phyloP scores from a whole-genome alignment of 495 filamentous ascomycete genomes.

The Annulohypoxylon maeteangense region DNA sequence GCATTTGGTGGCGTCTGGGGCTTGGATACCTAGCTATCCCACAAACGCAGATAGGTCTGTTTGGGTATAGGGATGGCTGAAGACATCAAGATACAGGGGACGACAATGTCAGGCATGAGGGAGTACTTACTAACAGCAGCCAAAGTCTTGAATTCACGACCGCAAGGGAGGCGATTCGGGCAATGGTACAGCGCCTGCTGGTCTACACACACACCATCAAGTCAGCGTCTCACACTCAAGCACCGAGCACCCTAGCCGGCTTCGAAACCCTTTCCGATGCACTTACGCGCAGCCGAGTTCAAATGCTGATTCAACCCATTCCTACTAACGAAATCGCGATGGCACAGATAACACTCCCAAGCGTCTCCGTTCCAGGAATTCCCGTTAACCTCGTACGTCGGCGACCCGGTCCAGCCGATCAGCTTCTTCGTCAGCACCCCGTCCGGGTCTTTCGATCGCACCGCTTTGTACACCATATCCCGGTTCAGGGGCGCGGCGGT shows the following conservation, averaged over 20 bases:
- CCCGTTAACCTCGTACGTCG: constrained; percentile 36
- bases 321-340: constrained; percentile 24
- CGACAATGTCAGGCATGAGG: neutral
- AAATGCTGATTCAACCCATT: constrained; percentile 48
- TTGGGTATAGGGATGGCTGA: neutral
- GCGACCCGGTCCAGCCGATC: constrained; percentile 40
- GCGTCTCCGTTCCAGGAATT: constrained; percentile 40
- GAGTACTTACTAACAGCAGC: constrained; percentile 52
- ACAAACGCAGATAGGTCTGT: neutral
- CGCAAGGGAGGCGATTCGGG: constrained; percentile 54
- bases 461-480: constrained; percentile 46
- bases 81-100: neutral
- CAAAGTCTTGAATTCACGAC: constrained; percentile 58
- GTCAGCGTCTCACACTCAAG: neutral
- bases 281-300: constrained; percentile 50
- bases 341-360: constrained; percentile 52
- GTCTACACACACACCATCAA: constrained; percentile 36
- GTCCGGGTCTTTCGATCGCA: constrained; percentile 47
- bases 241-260: too few relatives aligned
- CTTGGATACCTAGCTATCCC: neutral
- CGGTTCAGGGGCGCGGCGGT: constrained; percentile 30
- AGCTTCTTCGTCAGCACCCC: constrained; percentile 50
- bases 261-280: too few relatives aligned
- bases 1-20: neutral
- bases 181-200: constrained; percentile 64